phyloP scores from a whole-genome alignment of 1,284 basidiomycete genomes.

The Puccinia novopanici region DNA sequence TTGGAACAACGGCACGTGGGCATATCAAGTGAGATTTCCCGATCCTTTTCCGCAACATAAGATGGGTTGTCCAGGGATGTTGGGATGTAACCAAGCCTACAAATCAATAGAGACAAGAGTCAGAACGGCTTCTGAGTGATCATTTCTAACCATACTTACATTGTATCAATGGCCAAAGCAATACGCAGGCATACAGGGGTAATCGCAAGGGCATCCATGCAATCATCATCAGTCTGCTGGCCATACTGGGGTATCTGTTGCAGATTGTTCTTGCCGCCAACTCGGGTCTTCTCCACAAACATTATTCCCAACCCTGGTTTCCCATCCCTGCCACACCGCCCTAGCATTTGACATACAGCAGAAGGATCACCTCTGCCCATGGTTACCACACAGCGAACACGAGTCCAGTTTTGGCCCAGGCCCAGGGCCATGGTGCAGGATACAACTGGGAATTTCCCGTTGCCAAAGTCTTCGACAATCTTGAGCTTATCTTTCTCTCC shows the following conservation, averaged over 20 bases:
- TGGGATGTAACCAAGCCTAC: conserved; percentile 1
- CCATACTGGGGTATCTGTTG: background rate
- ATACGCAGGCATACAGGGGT: background rate
- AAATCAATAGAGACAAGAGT: no score
- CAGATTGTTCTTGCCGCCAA: background rate
- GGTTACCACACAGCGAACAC: conserved; percentile 2
- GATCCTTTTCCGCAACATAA: background rate
- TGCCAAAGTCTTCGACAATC: no score
- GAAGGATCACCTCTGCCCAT: conserved; percentile 17
- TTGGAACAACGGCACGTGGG: background rate
- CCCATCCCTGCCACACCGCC: background rate
- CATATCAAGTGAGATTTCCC: background rate
- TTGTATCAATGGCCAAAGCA: background rate
- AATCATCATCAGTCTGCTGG: no score
- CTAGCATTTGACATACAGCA: conserved; percentile 1
- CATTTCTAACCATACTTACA: no score
- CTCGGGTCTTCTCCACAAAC: background rate
- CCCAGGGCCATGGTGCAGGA: no score
- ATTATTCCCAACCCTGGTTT: background rate
- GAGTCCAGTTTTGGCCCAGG: conserved; percentile 8
- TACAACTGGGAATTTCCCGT: no score
- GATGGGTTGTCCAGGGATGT: background rate
- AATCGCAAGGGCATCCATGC: background rate
- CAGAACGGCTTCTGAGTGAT: no score
- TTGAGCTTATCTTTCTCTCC: no score